Conservation (phyloP, 192 early-diverging fungal species). For the Linnemannia zychae region DNA sequence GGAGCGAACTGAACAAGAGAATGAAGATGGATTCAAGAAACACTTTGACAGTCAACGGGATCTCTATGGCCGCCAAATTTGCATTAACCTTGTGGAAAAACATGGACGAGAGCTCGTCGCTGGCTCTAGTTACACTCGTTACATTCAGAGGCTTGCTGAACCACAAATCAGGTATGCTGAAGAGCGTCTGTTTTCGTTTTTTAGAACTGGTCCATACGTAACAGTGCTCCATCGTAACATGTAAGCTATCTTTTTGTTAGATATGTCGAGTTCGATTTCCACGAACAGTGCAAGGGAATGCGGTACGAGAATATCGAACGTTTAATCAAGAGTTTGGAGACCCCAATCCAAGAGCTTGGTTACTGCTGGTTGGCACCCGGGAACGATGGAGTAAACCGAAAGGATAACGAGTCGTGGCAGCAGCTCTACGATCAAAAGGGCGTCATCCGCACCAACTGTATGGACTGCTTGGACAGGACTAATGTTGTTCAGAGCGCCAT, state of each 20-base stretch:
- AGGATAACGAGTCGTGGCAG: conserved; percentile 26
- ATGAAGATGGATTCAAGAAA: conserved; percentile 62
- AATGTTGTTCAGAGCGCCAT: conserved; percentile 88
- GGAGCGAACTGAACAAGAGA: conserved; percentile 65
- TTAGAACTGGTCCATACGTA: too few relatives aligned
- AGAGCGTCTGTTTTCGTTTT: not conserved
- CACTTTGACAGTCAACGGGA: conserved; percentile 69
- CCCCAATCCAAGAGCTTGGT: conserved; percentile 74
- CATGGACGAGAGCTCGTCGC: conserved; percentile 76
- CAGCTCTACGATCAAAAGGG: conserved; percentile 52
- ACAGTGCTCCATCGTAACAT: not conserved
- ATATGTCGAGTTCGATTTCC: conserved; percentile 96
- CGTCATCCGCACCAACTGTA: conserved; percentile 84
- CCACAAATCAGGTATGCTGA: conserved; percentile 61
- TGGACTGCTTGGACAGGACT: conserved; percentile 98
- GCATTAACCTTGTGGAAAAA: conserved; percentile 77
- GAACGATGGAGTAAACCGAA: not conserved
- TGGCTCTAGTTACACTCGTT: conserved; percentile 70
- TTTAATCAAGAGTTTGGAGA: conserved; percentile 75
- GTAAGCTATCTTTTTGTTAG: conserved; percentile 25
- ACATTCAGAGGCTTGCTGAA: conserved; percentile 63
- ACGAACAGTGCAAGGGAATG: conserved; percentile 92
- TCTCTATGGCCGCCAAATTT: conserved; percentile 68
- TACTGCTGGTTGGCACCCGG: conserved; percentile 57
- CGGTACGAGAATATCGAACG: conserved; percentile 89